These are phyloP conservation scores for Huntiella decipiens DNA, from an alignment of 2,329 filamentous ascomycete species.

Conservation along the genomic window DNA sequence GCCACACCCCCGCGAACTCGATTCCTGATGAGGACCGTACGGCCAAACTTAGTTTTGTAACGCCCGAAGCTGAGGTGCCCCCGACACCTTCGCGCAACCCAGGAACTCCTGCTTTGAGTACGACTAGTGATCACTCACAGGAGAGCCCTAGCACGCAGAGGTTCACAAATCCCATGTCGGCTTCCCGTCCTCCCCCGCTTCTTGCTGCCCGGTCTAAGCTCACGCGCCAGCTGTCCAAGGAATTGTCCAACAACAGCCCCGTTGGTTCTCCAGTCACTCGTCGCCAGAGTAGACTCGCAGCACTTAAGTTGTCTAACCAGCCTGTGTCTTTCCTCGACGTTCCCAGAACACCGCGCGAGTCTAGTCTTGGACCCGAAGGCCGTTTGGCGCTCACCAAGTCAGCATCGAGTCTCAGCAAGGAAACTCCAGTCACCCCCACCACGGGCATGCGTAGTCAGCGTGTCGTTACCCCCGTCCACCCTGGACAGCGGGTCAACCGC, in stretches of 20 bases:
- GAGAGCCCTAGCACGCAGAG: constrained; percentile 31
- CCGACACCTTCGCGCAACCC: constrained; percentile 76
- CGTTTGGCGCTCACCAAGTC: constrained; percentile 61
- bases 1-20: constrained; percentile 17
- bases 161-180: constrained; percentile 24
- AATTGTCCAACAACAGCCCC: constrained; percentile 1
- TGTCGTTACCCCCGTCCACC: constrained; percentile 49
- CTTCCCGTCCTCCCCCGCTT: constrained; percentile 16
- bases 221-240: constrained; percentile 18
- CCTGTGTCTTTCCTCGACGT: constrained; percentile 8
- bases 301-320: constrained; percentile 7
- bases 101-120: constrained; percentile 24
- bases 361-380: constrained; percentile 56
- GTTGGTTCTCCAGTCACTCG: constrained; percentile 5
- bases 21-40: constrained; percentile 2
- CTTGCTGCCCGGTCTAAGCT: constrained; percentile 19
- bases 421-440: constrained; percentile 65
- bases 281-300: constrained; percentile 8
- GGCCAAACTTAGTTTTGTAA: not conserved
- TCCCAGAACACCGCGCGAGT: constrained; percentile 67
- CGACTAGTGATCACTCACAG: constrained; percentile 21
- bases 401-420: constrained; percentile 9
- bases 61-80: constrained; percentile 44
- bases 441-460: constrained; percentile 21
- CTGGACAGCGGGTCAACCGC: constrained; percentile 38